Base-by-base conservation (phyloP, 768 basidiomycete genomes). In the Suillus brevipes region DNA sequence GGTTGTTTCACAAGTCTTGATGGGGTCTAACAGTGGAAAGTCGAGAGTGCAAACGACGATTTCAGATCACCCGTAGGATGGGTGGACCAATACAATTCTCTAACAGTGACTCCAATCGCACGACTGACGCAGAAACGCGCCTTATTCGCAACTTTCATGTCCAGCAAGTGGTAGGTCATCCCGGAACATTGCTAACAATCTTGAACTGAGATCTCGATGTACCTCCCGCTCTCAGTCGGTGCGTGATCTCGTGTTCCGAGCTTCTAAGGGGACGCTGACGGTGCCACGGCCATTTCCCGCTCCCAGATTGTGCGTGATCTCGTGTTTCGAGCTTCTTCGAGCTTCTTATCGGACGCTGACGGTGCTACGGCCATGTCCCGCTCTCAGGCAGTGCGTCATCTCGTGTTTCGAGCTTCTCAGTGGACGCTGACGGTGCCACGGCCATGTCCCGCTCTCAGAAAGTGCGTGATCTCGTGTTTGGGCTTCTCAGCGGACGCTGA, bases 31-130 rank as follows among this genome's bases (percentile, higher is more conserved):
- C 74, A 18, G 52, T 64, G 4, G 65, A 66, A 49, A 50, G 61
- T 50, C 69, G 67, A 18, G 70, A 66, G 4, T 73, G 73, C 55
- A 73, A 73, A 64, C 66, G 72, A 28, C 28, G 28, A 28, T 28
- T 3, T 28, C n/a, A n/a, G n/a, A n/a, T n/a, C n/a, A n/a, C n/a
- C n/a, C n/a, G n/a, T n/a, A n/a, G n/a, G n/a, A n/a, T n/a, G n/a
- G n/a, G n/a, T n/a, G n/a, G n/a, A 3, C 3, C 28, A 28, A 28
- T 1, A 25, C 23, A 2, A 25, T 4, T 6, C 1, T 23, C 6
- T 23, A 36, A 37, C 12, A 23, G 47, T 23, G 12, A 23, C n/a
- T 23, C 12, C 47, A 23, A 23, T 13, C 12, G 5, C 23, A 13
- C 23, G n/a, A 23, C 12, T 23, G n/a, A 13, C 10, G n/a, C n/a